Base-by-base conservation (phyloP, 768 basidiomycete genomes). In the Ramaria sp. region DNA sequence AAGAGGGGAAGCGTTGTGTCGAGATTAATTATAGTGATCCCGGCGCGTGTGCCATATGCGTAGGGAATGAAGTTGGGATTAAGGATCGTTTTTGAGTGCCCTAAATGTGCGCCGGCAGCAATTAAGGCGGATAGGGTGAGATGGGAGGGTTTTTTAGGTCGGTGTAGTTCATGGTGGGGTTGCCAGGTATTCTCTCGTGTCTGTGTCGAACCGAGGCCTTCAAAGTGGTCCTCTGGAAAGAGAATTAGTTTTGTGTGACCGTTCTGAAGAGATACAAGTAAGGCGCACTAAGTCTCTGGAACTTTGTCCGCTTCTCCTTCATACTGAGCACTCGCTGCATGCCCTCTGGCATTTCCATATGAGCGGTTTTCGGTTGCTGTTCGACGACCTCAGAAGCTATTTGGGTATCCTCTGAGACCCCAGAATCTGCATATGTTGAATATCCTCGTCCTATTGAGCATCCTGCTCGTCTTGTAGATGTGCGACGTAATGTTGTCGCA, bases 41-140 rank as follows among this genome's bases (percentile, higher is more conserved):
- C 90, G 45, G 91, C 81, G 55, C 96, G 89, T 15, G 82, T 81
- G 59, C 94, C 96, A 67, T 96, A 97, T 37, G 94, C 84, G 68
- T 93, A 95, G 31, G 94, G 89, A 63, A 86, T 75, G 63, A 92
- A 93, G 68, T 90, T 88, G 30, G 91, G 85, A 68, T 92, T 89
- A 76, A 94, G 85, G 62, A 91, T 80, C 4, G 83, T 77, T 39
- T 80, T 78, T 34, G 88, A 79, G 67, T 98, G 94, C 7, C 96
- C 96, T 46, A 98, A 82, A 67, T 97, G 94, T 15, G 96, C 94
- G 24, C 92, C 92, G 13, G 93, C 78, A 1, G 96, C 94, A 43
- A 97, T 74, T 60, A 99, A 83, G 48, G 93, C 86, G 1, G 94
- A 95, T 50, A 92, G 74, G 2, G 95, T 91, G 53, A 85, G 74